Conservation (phyloP, 305 asterid genomes). For the Caryopteris hybrid region DNA sequence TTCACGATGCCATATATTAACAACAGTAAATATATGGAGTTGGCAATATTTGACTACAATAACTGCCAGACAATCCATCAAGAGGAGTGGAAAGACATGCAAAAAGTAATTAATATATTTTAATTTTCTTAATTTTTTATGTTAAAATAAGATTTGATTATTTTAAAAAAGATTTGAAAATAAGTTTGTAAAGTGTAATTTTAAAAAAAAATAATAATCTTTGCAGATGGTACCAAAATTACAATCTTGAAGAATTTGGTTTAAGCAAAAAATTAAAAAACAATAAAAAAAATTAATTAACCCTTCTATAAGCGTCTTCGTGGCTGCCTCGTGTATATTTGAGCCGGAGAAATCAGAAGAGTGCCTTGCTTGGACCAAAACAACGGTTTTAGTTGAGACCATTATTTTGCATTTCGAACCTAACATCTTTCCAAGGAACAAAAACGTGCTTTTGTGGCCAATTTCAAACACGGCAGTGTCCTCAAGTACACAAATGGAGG, state of each 20-base stretch:
- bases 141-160: no score
- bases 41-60: constrained; percentile 69
- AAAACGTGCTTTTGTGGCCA: constrained; percentile 31
- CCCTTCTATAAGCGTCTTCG: constrained; percentile 31
- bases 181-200: no score
- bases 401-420: constrained; percentile 24
- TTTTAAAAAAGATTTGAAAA: no score
- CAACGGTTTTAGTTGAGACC: constrained; percentile 44
- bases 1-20: constrained; percentile 73
- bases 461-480: constrained; percentile 30
- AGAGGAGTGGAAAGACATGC: constrained; percentile 68
- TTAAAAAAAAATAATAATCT: background rate
- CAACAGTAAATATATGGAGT: constrained; percentile 59
- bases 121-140: no score
- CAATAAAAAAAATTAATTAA: no score
- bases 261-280: constrained; percentile 35
- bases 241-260: constrained; percentile 39
- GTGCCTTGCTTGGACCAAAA: constrained; percentile 81
- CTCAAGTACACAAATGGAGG: constrained; percentile 26
- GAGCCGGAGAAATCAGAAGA: constrained; percentile 57
- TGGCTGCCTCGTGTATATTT: constrained; percentile 52
- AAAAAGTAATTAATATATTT: no score
- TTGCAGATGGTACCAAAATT: constrained; percentile 58
- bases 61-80: constrained; percentile 68
- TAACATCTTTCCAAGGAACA: constrained; percentile 23